A percentile compares a stretch with the other conserved stretches of the same genome.
These are phyloP conservation scores for Cladobotryum protrusum DNA, from an alignment of 2,329 filamentous ascomycete species.

Conservation along the genomic window DNA sequence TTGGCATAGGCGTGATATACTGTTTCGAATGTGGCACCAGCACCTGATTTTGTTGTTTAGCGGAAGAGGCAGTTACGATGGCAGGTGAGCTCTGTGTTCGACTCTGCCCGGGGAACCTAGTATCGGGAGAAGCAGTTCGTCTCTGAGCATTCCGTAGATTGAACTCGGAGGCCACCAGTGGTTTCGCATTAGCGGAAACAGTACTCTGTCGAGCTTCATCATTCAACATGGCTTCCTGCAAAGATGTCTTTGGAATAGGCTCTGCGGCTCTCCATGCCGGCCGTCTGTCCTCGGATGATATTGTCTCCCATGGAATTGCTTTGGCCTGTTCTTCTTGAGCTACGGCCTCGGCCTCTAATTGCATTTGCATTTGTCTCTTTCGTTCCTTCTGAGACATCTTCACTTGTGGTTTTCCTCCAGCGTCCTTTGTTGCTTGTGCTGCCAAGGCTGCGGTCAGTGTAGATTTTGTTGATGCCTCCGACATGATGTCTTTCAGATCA, in stretches of 20 bases:
- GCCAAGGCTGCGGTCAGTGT: slow-evolving; percentile 49
- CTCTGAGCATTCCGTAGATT: slow-evolving; percentile 33
- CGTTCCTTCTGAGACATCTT: slow-evolving; percentile 90
- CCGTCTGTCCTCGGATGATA: slow-evolving; percentile 30
- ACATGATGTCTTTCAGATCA: slow-evolving; percentile 73
- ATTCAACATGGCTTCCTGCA: slow-evolving; percentile 42
- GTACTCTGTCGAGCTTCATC: slow-evolving; percentile 23
- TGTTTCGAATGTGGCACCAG: slow-evolving; percentile 55
- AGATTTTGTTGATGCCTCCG: slow-evolving; percentile 46
- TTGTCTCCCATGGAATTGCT: slow-evolving; percentile 41
- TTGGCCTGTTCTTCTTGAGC: slow-evolving; percentile 26
- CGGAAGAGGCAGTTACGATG: slow-evolving; percentile 20
- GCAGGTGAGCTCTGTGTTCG: slow-evolving; percentile 31
- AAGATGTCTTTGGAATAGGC: slow-evolving; percentile 40
- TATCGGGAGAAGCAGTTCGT: slow-evolving; percentile 55
- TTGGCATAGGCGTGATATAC: slow-evolving; percentile 51
- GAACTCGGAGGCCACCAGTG: slow-evolving; percentile 38
- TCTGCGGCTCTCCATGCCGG: slow-evolving; percentile 63
- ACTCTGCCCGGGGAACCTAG: slow-evolving; percentile 54
- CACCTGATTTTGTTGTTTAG: slow-evolving; percentile 31
- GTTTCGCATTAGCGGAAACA: slow-evolving; percentile 31
- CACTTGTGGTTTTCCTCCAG: slow-evolving; percentile 31
- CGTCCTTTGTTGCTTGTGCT: slow-evolving; percentile 42
- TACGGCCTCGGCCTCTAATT: slow-evolving; percentile 42
- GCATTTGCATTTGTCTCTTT: slow-evolving; percentile 71